Conservation (phyloP, 805 yeast species). For the Aciculoconidium aculeatum region DNA sequence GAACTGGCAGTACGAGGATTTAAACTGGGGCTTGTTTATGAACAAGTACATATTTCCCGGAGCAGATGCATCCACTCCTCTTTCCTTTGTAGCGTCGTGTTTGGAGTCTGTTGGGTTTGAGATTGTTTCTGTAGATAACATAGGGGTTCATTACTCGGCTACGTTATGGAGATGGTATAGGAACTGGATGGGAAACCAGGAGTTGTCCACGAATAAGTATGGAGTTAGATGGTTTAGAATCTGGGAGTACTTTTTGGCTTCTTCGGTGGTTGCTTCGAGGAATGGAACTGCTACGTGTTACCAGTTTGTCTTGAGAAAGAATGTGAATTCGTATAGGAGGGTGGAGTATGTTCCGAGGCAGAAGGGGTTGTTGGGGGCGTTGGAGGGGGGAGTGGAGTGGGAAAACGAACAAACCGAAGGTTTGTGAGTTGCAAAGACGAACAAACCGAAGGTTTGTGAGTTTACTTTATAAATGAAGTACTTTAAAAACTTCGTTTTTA, state of each 20-base stretch:
- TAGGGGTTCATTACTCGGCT: conserved; percentile 89
- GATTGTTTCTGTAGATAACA: conserved; percentile 75
- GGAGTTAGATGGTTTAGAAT: conserved; percentile 89
- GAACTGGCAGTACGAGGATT: conserved; percentile 91
- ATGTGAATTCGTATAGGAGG: conserved; percentile 78
- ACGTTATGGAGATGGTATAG: conserved; percentile 93
- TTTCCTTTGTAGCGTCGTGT: conserved; percentile 70
- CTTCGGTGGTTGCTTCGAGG: conserved; percentile 78
- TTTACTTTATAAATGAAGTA: too few relatives aligned
- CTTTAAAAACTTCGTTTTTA: too few relatives aligned
- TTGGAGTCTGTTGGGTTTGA: conserved; percentile 86
- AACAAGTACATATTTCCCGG: conserved; percentile 96
- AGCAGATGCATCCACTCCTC: conserved; percentile 93
- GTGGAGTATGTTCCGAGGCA: conserved; percentile 74
- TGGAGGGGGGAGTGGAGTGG: conserved; percentile 53
- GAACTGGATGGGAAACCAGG: conserved; percentile 85
- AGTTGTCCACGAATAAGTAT: conserved; percentile 67
- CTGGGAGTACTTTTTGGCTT: conserved; percentile 87
- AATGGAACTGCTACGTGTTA: conserved; percentile 91
- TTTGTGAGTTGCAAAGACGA: too few relatives aligned
- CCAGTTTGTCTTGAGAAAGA: conserved; percentile 88
- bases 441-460: too few relatives aligned
- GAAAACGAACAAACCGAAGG: too few relatives aligned
- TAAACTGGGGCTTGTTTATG: conserved; percentile 93
- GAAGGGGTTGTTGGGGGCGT: conserved; percentile 62